A percentile compares a stretch with the other conserved stretches of the same genome.
Conservation (phyloP, 75 land plant genomes). For the Picea glauca region DNA sequence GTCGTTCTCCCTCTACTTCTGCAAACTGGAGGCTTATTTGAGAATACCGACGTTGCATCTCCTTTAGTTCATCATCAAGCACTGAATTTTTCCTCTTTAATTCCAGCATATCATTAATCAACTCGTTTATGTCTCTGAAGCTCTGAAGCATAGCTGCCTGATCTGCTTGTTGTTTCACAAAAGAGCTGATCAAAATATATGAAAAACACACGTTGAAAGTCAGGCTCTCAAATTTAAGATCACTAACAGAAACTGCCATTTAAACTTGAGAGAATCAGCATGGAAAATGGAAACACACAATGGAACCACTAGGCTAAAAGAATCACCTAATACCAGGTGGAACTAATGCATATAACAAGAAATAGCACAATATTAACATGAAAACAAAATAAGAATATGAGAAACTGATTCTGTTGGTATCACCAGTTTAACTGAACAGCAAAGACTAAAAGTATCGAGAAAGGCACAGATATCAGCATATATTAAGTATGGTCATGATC, state of each 20-base stretch:
- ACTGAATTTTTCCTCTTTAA: slow-evolving; percentile 35
- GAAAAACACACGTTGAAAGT: slow-evolving; percentile 4
- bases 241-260: not conserved
- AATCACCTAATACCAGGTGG: not conserved
- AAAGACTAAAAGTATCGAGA: not conserved
- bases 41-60: slow-evolving; percentile 77
- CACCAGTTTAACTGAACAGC: not conserved
- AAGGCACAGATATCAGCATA: not conserved
- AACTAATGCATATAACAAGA: not conserved
- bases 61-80: slow-evolving; percentile 68
- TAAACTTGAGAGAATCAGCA: not conserved
- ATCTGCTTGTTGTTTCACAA: not conserved
- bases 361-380: not conserved
- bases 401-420: not conserved
- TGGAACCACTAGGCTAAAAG: no score
- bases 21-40: slow-evolving; percentile 85
- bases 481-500: not conserved
- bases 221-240: not conserved
- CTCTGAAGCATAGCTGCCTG: slow-evolving; percentile 34
- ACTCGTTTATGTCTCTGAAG: slow-evolving; percentile 29
- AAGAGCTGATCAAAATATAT: slow-evolving; percentile 25
- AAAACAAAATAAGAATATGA: not conserved
- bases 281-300: not conserved
- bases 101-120: slow-evolving; percentile 69
- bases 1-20: slow-evolving; percentile 86